Base-by-base conservation (phyloP, 495 filamentous ascomycete species). In the Xylaria bambusicola region DNA sequence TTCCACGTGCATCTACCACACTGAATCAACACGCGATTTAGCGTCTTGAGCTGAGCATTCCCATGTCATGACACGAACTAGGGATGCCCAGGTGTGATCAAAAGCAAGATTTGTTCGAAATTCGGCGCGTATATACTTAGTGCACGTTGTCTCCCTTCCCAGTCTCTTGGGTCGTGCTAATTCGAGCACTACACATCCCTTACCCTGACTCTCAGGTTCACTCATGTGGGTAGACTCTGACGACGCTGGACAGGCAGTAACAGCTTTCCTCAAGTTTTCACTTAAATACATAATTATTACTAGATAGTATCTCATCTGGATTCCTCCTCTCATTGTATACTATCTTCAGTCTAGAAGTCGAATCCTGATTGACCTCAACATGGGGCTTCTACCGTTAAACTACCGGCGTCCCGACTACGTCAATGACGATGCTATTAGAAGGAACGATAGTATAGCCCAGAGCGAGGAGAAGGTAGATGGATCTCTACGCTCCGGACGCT, bases 341-440 rank as follows among this genome's bases (percentile, higher is more conserved):
- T n/a, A n/a, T n/a, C n/a, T n/a, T n/a, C n/a, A n/a, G n/a, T n/a
- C n/a, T n/a, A n/a, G n/a, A n/a, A n/a, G n/a, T n/a, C n/a, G n/a
- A n/a, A n/a, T n/a, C n/a, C n/a, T n/a, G n/a, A n/a, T n/a, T n/a
- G n/a, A 24, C 15, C 17, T 13, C 31, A 42, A 26, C n/a, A 58
- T 52, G 56, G 38, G 36, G 1, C 6, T 59, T 9, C 26, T 52
- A 6, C 33, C 56, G 38, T 10, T 59, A 6, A 52, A 51, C 18
- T 79, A 78, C 53, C 67, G 69, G 23, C 73, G 75, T 38, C 76
- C 76, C 12, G 53, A 64, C 0, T 60, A 76, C 29, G 72, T 79
- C 26, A 63, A 67, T 26, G 72, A 65, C 26, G 35, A 66, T 18
- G 35, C 33, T n/a, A 49, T 68, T 60, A 47, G 56, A 56, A 61